A percentile compares a stretch with the other conserved stretches of the same genome.
Conservation (phyloP, 2,329 filamentous ascomycete species). For the Salinomyces thailandicus region DNA sequence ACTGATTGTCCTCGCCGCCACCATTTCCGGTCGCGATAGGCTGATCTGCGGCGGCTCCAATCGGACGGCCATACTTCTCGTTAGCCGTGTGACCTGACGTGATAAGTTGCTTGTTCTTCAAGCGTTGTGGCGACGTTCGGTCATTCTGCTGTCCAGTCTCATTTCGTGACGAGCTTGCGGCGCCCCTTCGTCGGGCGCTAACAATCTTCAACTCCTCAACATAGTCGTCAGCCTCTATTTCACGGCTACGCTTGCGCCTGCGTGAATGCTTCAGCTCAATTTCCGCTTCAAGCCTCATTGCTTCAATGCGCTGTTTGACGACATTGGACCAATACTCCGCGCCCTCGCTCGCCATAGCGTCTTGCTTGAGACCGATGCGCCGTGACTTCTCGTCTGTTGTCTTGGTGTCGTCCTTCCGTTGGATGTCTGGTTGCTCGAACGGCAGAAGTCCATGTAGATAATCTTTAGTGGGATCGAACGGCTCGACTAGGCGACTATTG, state of each 20-base stretch:
- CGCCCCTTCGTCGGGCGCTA: background rate
- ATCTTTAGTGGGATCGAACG: constrained; percentile 8
- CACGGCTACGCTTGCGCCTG: background rate
- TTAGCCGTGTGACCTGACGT: background rate
- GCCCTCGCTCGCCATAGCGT: background rate
- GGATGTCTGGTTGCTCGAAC: constrained; percentile 4
- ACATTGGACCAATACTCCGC: constrained; percentile 6
- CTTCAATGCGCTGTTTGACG: constrained; percentile 1
- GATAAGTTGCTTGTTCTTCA: background rate
- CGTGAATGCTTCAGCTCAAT: background rate
- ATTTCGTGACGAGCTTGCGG: background rate
- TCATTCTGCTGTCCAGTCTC: background rate
- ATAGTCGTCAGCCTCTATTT: background rate
- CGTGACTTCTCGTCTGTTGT: constrained; percentile 8
- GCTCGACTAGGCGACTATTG: constrained; percentile 5
- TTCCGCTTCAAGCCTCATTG: background rate
- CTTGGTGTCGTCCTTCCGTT: constrained; percentile 6
- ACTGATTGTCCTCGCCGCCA: background rate
- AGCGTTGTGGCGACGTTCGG: background rate
- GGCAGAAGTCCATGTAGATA: constrained; percentile 6
- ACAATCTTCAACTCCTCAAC: too few relatives aligned
- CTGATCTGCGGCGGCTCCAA: background rate
- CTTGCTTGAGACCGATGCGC: constrained; percentile 3
- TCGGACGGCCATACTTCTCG: background rate
- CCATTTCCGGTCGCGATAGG: background rate